Percentiles rank a stretch among this genome's conserved stretches.
These are phyloP conservation scores for Neurospora crassa DNA, from an alignment of 2,329 filamentous ascomycete species.

Conservation along the genomic window DNA sequence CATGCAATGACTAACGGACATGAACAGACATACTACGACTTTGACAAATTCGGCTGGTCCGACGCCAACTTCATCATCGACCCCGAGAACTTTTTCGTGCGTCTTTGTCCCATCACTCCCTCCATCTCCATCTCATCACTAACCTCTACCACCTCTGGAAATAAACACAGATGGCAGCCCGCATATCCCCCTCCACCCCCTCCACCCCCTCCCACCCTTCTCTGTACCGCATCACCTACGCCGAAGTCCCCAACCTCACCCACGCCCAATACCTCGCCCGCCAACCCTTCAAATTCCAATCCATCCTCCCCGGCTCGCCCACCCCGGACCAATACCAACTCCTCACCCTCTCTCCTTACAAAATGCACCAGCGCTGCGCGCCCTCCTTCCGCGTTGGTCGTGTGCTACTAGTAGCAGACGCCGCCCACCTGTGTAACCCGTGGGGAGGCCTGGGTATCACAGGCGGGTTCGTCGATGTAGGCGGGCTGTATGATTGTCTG, in stretches of 20 bases:
- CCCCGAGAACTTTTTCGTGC: slow-evolving; percentile 45
- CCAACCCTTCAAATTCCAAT: slow-evolving; percentile 44
- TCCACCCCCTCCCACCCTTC: slow-evolving; percentile 40
- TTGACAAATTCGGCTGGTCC: slow-evolving; percentile 41
- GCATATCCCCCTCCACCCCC: slow-evolving; percentile 25
- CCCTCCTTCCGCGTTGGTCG: slow-evolving; percentile 47
- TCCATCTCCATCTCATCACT: background rate
- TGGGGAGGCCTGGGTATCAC: slow-evolving; percentile 54
- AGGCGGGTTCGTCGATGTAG: slow-evolving; percentile 54
- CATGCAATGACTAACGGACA: background rate
- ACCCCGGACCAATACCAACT: slow-evolving; percentile 48
- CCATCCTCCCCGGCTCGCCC: slow-evolving; percentile 50
- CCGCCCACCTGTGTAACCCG: slow-evolving; percentile 46
- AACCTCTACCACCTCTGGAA: background rate
- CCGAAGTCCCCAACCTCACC: slow-evolving; percentile 43
- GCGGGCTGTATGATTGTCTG: slow-evolving; percentile 51
- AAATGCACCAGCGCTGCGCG: slow-evolving; percentile 51
- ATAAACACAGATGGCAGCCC: slow-evolving; percentile 44
- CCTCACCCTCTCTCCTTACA: slow-evolving; percentile 49
- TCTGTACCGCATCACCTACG: slow-evolving; percentile 55
- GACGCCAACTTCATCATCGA: slow-evolving; percentile 54
- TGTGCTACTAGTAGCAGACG: slow-evolving; percentile 49
- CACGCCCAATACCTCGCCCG: slow-evolving; percentile 42
- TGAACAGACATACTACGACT: slow-evolving; percentile 50
- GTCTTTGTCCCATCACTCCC: slow-evolving; percentile 8